A percentile compares a stretch with the other conserved stretches of the same genome.
Conservation (phyloP, 139 green algal genomes). For the Ulvella scutata region DNA sequence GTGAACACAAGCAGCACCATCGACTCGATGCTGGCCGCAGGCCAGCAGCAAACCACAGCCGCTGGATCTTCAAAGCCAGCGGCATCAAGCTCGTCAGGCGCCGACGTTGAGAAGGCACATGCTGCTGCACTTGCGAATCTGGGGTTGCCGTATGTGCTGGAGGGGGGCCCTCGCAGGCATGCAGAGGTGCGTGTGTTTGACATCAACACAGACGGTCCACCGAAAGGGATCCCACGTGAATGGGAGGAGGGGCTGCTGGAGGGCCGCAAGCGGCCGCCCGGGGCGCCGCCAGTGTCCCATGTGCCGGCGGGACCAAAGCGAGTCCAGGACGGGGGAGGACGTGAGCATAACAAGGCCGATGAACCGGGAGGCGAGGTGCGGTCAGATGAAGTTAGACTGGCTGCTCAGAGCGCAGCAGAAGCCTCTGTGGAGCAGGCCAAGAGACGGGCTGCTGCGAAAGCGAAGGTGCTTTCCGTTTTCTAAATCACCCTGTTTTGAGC, state of each 20-base stretch:
- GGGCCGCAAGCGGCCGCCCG: neutral
- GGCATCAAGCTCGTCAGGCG: neutral
- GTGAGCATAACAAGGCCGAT: neutral
- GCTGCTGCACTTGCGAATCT: neutral
- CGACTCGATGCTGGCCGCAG: neutral
- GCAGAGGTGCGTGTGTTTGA: conserved; percentile 1
- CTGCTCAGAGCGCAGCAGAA: neutral
- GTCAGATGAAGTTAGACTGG: neutral
- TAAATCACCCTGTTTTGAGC: too few relatives aligned
- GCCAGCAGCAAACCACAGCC: neutral
- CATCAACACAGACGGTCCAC: neutral
- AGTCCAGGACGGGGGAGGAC: neutral
- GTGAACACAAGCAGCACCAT: conserved; percentile 1
- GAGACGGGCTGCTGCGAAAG: neutral
- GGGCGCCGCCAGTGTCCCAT: neutral
- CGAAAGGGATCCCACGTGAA: neutral
- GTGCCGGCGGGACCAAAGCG: neutral
- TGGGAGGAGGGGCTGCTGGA: conserved; percentile 2
- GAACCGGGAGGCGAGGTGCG: neutral
- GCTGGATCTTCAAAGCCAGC: neutral
- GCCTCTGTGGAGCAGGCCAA: neutral
- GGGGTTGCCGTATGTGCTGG: neutral
- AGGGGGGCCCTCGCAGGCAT: neutral
- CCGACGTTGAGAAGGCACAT: neutral
- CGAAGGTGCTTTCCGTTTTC: too few relatives aligned